Evolutionary conservation across 1,284 basidiomycete species (phyloP).

Genomic region (Irpex sp.): DNA sequence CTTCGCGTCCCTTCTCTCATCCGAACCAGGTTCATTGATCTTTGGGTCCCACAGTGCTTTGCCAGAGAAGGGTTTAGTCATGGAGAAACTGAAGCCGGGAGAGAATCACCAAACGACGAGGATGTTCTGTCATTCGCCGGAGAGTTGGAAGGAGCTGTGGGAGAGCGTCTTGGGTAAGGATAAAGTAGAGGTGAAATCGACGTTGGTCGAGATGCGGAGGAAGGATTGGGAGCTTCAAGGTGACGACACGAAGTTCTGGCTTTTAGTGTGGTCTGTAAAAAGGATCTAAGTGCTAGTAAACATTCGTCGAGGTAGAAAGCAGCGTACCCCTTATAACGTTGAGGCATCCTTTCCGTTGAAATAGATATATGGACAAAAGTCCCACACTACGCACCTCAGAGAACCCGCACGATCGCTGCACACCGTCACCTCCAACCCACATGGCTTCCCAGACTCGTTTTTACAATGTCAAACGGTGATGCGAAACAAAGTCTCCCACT

Average conservation of each 20-base stretch:
- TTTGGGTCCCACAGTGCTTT: conserved; percentile 28
- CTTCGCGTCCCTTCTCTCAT: conserved; percentile 34
- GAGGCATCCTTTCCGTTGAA: not conserved
- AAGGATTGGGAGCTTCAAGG: conserved; percentile 3
- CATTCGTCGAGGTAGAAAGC: not conserved
- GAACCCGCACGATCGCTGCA: too few relatives aligned
- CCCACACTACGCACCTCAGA: not conserved
- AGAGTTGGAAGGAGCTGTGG: conserved; percentile 39
- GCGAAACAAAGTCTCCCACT: conserved; percentile 18
- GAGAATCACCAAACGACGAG: conserved; percentile 12
- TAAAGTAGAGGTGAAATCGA: conserved; percentile 29
- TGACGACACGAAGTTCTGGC: conserved; percentile 11
- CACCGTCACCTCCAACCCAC: not conserved
- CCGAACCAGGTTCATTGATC: conserved; percentile 32
- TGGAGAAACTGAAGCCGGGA: conserved; percentile 18
- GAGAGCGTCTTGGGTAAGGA: conserved; percentile 35
- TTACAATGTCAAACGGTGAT: conserved; percentile 2
- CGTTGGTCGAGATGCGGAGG: conserved; percentile 5
- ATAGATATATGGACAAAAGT: not conserved
- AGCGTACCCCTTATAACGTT: not conserved
- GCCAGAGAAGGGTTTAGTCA: conserved; percentile 20
- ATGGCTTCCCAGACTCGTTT: not conserved
- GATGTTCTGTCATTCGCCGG: conserved; percentile 29
- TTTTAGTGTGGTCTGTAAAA: conserved; percentile 24
- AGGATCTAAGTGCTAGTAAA: conserved; percentile 13